A percentile compares a stretch with the other conserved stretches of the same genome.
Conservation (phyloP, 2,329 filamentous ascomycete genomes). For the Nemania sp. region DNA sequence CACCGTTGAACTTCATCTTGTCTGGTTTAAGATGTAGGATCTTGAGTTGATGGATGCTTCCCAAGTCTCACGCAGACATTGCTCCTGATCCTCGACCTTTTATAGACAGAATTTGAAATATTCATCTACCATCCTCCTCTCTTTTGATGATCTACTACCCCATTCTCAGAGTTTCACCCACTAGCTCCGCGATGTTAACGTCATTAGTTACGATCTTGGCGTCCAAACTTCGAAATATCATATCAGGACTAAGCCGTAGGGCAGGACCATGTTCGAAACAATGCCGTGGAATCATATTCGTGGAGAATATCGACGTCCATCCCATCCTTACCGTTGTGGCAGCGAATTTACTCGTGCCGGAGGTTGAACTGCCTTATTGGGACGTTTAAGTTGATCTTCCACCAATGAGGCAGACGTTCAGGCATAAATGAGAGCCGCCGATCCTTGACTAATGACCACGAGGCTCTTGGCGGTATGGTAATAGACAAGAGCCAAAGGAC, state of each 20-base stretch:
- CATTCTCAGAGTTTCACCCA: conserved; percentile 4
- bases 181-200: background rate
- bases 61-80: background rate
- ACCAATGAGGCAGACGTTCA: conserved; percentile 15
- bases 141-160: background rate
- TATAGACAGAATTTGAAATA: conserved; percentile 12
- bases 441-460: conserved; percentile 8
- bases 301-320: conserved; percentile 23
- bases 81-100: conserved; percentile 7
- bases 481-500: conserved; percentile 2
- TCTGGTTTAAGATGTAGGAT: conserved; percentile 4
- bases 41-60: background rate
- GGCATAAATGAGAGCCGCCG: conserved; percentile 3
- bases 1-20: conserved; percentile 26
- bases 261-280: background rate
- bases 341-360: background rate
- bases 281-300: conserved; percentile 15
- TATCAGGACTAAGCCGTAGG: background rate
- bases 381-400: conserved; percentile 23
- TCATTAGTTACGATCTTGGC: conserved; percentile 5
- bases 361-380: conserved; percentile 17
- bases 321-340: conserved; percentile 5
- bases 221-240: background rate
- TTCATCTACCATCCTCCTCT: background rate
- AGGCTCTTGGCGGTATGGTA: conserved; percentile 3